Evolutionary conservation across 2,329 filamentous ascomycete species (phyloP).

Genomic region (Penicillium olsonii): DNA sequence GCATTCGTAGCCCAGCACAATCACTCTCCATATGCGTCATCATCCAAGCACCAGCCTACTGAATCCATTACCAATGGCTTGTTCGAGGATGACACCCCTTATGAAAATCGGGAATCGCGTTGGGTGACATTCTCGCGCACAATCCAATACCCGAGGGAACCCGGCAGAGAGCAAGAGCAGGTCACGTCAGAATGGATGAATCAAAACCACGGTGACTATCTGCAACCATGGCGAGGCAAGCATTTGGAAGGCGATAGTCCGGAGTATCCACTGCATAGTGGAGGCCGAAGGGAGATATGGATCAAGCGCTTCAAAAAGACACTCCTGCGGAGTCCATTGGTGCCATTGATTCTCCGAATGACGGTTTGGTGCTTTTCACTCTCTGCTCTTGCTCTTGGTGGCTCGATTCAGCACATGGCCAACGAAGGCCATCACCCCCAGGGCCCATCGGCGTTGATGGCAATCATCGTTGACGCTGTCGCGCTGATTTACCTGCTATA

Average conservation of each 20-base stretch:
- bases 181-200: constrained; percentile 50
- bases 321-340: constrained; percentile 77
- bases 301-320: constrained; percentile 65
- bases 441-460: constrained; percentile 79
- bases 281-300: constrained; percentile 54
- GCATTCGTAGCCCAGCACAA: constrained; percentile 51
- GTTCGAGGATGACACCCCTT: constrained; percentile 9
- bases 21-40: constrained; percentile 39
- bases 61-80: constrained; percentile 7
- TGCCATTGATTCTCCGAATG: constrained; percentile 80
- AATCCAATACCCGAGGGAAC: constrained; percentile 44
- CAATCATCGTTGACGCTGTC: constrained; percentile 83
- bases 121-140: constrained; percentile 49
- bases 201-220: constrained; percentile 47
- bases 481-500: constrained; percentile 89
- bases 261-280: constrained; percentile 51
- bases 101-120: constrained; percentile 41
- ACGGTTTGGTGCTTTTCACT: constrained; percentile 81
- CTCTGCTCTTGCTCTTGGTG: constrained; percentile 76
- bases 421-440: constrained; percentile 53
- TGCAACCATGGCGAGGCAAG: constrained; percentile 55
- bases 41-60: constrained; percentile 24
- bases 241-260: constrained; percentile 52
- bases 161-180: constrained; percentile 39
- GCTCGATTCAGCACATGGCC: constrained; percentile 68